Conservation (phyloP, 495 filamentous ascomycete species). For the Penicillium longicatenatum region DNA sequence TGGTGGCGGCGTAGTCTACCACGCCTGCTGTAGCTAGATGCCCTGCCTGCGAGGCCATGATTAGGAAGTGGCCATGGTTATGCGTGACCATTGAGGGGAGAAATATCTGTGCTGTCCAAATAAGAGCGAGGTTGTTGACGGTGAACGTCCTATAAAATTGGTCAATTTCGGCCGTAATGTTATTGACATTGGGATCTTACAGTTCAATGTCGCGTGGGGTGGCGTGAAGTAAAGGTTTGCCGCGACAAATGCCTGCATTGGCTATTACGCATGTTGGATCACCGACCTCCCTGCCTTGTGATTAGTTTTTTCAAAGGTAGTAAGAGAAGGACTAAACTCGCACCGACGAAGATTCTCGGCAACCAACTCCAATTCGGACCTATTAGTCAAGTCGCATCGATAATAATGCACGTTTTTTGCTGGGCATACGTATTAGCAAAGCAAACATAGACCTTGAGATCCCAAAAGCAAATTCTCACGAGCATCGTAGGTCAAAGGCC, state of each 20-base stretch:
- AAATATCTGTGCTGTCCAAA: conserved; percentile 58
- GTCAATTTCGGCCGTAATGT: background rate
- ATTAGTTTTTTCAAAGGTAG: background rate
- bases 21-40: conserved; percentile 68
- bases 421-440: background rate
- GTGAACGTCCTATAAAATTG: background rate
- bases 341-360: conserved; percentile 7
- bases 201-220: conserved; percentile 11
- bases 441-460: too few species aligned
- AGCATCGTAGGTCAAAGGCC: conserved; percentile 8
- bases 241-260: conserved; percentile 8
- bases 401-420: conserved; percentile 14
- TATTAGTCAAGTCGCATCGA: conserved; percentile 12
- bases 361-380: conserved; percentile 3
- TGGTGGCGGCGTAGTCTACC: conserved; percentile 61
- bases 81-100: conserved; percentile 69
- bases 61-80: conserved; percentile 70
- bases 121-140: conserved; percentile 1
- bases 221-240: conserved; percentile 11
- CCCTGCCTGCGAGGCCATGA: conserved; percentile 70
- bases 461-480: background rate
- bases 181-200: background rate
- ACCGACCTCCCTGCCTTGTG: conserved; percentile 2
- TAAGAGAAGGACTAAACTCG: background rate
- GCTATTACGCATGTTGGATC: conserved; percentile 10